phyloP scores from a whole-genome alignment of 495 filamentous ascomycete species.

The Podospora conica region DNA sequence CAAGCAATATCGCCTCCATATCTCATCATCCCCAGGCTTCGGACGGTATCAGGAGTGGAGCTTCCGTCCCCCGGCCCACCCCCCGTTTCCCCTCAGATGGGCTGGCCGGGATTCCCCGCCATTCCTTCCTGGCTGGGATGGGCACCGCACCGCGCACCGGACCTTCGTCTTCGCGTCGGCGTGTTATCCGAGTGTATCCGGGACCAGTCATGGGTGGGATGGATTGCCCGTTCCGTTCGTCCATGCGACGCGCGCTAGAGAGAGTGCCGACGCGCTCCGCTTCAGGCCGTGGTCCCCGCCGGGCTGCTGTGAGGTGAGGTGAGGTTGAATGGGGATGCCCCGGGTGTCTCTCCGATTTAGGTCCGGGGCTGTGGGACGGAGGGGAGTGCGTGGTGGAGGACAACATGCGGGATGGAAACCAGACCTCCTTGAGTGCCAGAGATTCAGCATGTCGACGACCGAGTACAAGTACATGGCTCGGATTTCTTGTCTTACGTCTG shows the following conservation, averaged over 20 bases:
- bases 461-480: background rate
- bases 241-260: background rate
- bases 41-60: no score
- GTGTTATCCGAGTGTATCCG: background rate
- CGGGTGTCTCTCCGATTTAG: background rate
- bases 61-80: background rate
- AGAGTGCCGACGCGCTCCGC: background rate
- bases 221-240: background rate
- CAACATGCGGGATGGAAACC: no score
- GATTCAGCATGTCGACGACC: background rate
- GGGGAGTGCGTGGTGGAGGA: no score
- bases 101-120: background rate
- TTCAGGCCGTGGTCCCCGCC: no score
- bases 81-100: background rate
- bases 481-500: no score
- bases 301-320: no score
- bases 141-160: no score
- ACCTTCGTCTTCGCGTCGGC: background rate
- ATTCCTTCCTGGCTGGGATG: background rate
- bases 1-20: no score
- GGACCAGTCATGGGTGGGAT: no score
- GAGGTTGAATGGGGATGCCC: no score
- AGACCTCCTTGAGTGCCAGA: no score
- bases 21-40: background rate
- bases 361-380: background rate